phyloP scores from a whole-genome alignment of 148 eudicot genomes.

The Persicaria tinctoria region DNA sequence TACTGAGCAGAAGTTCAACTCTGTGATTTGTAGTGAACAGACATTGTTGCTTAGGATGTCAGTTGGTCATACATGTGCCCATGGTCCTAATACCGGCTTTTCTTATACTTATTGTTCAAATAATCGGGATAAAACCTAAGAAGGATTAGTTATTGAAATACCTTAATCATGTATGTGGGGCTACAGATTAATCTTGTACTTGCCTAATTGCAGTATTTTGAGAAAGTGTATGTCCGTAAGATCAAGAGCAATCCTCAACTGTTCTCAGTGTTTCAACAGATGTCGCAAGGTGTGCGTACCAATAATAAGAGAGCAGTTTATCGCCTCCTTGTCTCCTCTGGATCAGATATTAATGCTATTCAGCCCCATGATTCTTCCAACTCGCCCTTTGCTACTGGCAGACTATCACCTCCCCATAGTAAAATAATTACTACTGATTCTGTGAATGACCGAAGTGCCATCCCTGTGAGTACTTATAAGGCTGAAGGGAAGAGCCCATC shows the following conservation, averaged over 20 bases:
- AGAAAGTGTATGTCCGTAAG: slow-evolving; percentile 67
- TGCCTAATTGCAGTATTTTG: slow-evolving; percentile 55
- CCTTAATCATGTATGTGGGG: background rate
- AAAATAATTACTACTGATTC: background rate
- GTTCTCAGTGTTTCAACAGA: slow-evolving; percentile 59
- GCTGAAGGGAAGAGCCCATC: slow-evolving; percentile 39
- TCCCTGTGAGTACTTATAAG: slow-evolving; percentile 15
- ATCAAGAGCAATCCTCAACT: slow-evolving; percentile 42
- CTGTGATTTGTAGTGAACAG: too few relatives aligned
- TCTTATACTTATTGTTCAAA: too few relatives aligned
- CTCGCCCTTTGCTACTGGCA: slow-evolving; percentile 27
- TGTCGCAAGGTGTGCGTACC: slow-evolving; percentile 72
- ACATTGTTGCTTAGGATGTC: too few relatives aligned
- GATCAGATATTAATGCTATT: slow-evolving; percentile 60
- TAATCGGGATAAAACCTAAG: background rate
- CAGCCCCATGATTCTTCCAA: slow-evolving; percentile 32
- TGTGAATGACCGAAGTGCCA: background rate
- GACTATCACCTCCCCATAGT: slow-evolving; percentile 15
- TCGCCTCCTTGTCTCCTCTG: slow-evolving; percentile 62
- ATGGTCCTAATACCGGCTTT: background rate
- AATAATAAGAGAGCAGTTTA: slow-evolving; percentile 77
- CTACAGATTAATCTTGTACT: background rate
- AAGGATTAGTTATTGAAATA: background rate
- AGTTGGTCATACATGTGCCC: too few relatives aligned
- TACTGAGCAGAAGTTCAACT: too few relatives aligned